Conservation (phyloP, 148 eudicot species). For the Linanthus parryae region DNA sequence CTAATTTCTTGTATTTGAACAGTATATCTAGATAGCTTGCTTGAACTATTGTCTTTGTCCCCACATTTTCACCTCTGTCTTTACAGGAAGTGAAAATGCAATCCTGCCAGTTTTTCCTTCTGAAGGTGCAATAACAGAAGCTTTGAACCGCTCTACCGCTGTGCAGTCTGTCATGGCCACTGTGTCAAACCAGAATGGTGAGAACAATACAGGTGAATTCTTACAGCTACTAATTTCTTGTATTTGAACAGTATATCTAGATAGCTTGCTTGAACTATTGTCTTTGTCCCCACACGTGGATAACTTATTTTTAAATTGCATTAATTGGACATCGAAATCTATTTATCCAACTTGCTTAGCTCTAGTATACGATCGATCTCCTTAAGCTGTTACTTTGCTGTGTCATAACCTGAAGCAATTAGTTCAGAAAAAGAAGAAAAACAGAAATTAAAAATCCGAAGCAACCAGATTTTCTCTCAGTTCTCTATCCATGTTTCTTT, state of each 20-base stretch:
- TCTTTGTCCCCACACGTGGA: background rate
- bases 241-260: too few species aligned
- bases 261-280: background rate
- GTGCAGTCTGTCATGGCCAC: conserved; percentile 8
- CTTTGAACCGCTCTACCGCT: conserved; percentile 16
- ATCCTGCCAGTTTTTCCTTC: conserved; percentile 2
- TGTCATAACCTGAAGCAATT: too few species aligned
- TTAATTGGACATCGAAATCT: background rate
- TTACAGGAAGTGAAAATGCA: background rate
- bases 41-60: background rate
- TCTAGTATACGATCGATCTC: too few species aligned
- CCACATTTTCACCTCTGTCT: background rate
- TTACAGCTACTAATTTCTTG: background rate
- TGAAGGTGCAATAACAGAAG: conserved; percentile 4
- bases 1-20: too few species aligned
- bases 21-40: too few species aligned
- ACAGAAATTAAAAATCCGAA: too few species aligned
- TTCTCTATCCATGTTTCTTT: too few species aligned
- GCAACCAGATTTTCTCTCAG: too few species aligned
- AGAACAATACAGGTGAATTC: conserved; percentile 13
- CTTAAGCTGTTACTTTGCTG: too few species aligned
- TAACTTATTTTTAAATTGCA: background rate
- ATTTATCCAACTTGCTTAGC: background rate
- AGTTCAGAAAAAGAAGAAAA: too few species aligned
- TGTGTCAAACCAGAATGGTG: background rate